Conservation (phyloP, 129 eudicot species). For the Pulicaria dysenterica region DNA sequence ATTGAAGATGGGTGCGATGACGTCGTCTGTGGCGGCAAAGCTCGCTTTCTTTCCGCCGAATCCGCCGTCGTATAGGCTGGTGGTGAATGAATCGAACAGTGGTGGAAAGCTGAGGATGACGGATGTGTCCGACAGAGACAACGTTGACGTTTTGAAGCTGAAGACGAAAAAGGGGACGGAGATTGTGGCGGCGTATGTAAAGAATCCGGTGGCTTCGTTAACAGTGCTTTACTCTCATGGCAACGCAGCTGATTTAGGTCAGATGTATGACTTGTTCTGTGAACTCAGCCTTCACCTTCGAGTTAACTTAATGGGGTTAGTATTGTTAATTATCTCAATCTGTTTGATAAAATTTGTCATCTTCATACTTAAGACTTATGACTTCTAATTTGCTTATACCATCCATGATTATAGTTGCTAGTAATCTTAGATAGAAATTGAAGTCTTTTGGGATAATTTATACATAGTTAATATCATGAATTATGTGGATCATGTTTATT, state of each 20-base stretch:
- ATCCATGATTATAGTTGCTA: too few relatives aligned
- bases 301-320: conserved; percentile 88
- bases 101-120: conserved; percentile 67
- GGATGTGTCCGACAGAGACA: conserved; percentile 68
- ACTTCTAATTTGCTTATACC: not conserved
- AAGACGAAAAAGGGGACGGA: conserved; percentile 73
- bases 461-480: too few relatives aligned
- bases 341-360: conserved; percentile 2
- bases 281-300: conserved; percentile 83
- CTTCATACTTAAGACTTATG: not conserved
- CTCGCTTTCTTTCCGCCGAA: conserved; percentile 93
- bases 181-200: conserved; percentile 71
- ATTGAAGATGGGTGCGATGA: conserved; percentile 76
- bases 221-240: conserved; percentile 94
- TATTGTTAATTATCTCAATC: not conserved
- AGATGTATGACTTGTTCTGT: conserved; percentile 84
- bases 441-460: too few relatives aligned
- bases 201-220: conserved; percentile 74
- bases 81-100: conserved; percentile 42
- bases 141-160: conserved; percentile 86
- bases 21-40: conserved; percentile 96
- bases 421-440: too few relatives aligned
- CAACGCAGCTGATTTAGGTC: conserved; percentile 97
- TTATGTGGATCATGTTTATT: not conserved
- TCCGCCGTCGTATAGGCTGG: conserved; percentile 86